Evolutionary conservation across 2,329 filamentous ascomycete species (phyloP).

Genomic region (Colletotrichum endophyticum): DNA sequence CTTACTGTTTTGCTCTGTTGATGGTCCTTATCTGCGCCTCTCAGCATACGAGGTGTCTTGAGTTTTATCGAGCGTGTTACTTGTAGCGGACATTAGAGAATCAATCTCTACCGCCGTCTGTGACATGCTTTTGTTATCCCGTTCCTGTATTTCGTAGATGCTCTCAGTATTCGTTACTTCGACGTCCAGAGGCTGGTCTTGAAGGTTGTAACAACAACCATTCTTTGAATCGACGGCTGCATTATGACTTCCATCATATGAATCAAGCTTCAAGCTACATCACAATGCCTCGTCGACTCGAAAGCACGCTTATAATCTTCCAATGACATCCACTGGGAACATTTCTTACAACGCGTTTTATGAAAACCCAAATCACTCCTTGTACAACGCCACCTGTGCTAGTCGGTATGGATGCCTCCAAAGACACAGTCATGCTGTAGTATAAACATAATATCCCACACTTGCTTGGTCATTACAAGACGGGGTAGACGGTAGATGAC

Average conservation of each 20-base stretch:
- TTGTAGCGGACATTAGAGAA: background rate
- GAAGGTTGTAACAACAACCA: background rate
- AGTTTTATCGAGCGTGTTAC: background rate
- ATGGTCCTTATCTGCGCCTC: background rate
- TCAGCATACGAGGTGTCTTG: background rate
- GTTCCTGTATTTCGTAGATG: too few relatives aligned
- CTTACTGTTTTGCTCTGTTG: background rate
- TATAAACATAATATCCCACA: conserved; percentile 6
- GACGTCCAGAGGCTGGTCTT: background rate
- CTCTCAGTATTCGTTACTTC: background rate
- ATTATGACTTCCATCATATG: background rate
- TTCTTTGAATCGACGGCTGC: background rate
- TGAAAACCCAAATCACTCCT: background rate
- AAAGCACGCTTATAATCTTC: background rate
- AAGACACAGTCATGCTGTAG: conserved; percentile 7
- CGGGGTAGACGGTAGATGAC: background rate
- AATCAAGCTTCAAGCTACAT: background rate
- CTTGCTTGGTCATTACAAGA: background rate
- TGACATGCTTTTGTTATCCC: too few relatives aligned
- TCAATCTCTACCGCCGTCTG: background rate
- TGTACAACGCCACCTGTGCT: conserved; percentile 4
- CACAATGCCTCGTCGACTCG: background rate
- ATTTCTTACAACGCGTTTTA: background rate
- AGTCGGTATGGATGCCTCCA: background rate
- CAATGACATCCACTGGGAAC: background rate